Conservation (phyloP, 805 yeast genomes). For the Ogataea paraovalis region DNA sequence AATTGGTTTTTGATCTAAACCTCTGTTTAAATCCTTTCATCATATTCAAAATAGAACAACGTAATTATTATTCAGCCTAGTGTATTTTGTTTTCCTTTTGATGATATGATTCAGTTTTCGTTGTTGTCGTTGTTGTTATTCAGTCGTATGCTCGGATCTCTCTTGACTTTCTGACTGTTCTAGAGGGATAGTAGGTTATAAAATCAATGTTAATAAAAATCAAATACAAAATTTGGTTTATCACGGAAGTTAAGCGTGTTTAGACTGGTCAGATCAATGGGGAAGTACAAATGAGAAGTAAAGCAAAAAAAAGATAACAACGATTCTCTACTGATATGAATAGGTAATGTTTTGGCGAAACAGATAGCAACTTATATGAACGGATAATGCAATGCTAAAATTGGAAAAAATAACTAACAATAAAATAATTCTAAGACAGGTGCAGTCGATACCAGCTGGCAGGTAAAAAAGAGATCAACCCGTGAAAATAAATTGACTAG, state of each 20-base stretch:
- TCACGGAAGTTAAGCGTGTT: no score
- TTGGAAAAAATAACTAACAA: background rate
- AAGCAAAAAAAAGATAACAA: background rate
- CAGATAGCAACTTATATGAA: background rate
- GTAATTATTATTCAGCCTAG: background rate
- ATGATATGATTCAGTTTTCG: no score
- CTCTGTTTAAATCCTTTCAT: slow-evolving; percentile 72
- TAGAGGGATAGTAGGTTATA: background rate
- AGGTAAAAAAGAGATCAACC: background rate
- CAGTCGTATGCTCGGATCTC: no score
- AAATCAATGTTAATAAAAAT: no score
- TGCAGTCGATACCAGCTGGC: background rate
- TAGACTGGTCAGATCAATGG: background rate
- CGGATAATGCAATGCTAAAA: background rate
- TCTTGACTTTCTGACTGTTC: background rate
- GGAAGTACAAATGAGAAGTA: background rate
- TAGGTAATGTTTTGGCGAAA: background rate
- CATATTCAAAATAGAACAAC: slow-evolving; percentile 37
- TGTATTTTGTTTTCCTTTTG: no score
- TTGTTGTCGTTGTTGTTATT: no score
- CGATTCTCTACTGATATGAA: background rate
- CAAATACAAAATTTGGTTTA: no score
- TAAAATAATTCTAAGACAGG: background rate
- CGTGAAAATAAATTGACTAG: background rate
- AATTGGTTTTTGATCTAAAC: slow-evolving; percentile 37